A percentile compares a stretch with the other conserved stretches of the same genome.
These are phyloP conservation scores for Rhizoclosmatium sp. DNA, from an alignment of 192 early-diverging fungal species.

Conservation along the genomic window DNA sequence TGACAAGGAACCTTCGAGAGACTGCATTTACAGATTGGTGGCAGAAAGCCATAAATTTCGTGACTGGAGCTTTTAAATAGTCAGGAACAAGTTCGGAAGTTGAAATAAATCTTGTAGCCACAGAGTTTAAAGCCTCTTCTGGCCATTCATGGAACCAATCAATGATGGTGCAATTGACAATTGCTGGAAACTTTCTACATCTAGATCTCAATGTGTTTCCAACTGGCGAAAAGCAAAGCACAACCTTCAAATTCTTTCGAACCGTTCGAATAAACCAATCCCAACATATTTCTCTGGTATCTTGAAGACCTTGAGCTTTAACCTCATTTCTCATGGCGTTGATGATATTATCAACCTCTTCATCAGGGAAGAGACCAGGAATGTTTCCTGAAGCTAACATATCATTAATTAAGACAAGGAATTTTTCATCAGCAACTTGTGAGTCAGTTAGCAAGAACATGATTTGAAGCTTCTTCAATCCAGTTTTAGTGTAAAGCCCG, in stretches of 20 bases:
- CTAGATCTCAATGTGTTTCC: conserved; percentile 67
- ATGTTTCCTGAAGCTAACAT: conserved; percentile 72
- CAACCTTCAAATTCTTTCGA: conserved; percentile 66
- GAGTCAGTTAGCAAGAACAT: conserved; percentile 72
- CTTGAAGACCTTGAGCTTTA: conserved; percentile 65
- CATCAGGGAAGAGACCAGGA: conserved; percentile 73
- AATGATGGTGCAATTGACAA: conserved; percentile 51
- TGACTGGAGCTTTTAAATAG: conserved; percentile 59
- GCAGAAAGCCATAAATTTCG: conserved; percentile 70
- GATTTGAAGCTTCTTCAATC: conserved; percentile 67
- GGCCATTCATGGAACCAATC: conserved; percentile 64
- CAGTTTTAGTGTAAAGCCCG: conserved; percentile 64
- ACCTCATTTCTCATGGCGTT: conserved; percentile 69
- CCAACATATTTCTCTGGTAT: conserved; percentile 72
- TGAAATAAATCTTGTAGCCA: conserved; percentile 66
- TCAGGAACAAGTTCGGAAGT: conserved; percentile 63
- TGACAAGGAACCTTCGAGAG: conserved; percentile 67
- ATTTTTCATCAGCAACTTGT: conserved; percentile 73
- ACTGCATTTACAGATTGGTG: conserved; percentile 66
- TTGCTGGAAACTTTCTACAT: conserved; percentile 70
- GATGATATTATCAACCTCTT: conserved; percentile 73
- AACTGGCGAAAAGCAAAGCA: conserved; percentile 72
- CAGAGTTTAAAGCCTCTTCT: conserved; percentile 68
- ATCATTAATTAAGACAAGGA: conserved; percentile 71
- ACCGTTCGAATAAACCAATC: conserved; percentile 68